A percentile compares a stretch with the other conserved stretches of the same genome.
These are phyloP conservation scores for Penicillium sp. DNA, from an alignment of 2,329 filamentous ascomycete species.

Conservation along the genomic window DNA sequence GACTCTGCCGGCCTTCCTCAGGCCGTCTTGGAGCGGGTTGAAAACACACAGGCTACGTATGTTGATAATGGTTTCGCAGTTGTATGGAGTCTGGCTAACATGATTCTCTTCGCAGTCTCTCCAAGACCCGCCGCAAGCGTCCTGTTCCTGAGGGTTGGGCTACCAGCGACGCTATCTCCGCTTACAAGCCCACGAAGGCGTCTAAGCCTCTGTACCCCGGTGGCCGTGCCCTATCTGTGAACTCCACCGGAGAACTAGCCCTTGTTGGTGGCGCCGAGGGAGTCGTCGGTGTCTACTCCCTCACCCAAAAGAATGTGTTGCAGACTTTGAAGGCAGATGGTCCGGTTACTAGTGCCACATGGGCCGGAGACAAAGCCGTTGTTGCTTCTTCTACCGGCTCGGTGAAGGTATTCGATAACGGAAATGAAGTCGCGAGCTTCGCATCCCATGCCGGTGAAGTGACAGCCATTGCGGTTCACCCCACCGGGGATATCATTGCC, in stretches of 20 bases:
- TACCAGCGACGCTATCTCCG: conserved; percentile 70
- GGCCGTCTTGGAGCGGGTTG: conserved; percentile 71
- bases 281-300: conserved; percentile 75
- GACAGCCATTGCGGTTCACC: conserved; percentile 78
- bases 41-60: conserved; percentile 79
- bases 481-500: conserved; percentile 78
- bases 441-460: conserved; percentile 82
- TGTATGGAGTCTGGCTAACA: conserved; percentile 21
- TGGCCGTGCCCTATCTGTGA: conserved; percentile 60
- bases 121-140: conserved; percentile 87
- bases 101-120: conserved; percentile 63
- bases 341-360: conserved; percentile 67
- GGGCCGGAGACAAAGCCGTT: conserved; percentile 67
- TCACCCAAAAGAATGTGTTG: conserved; percentile 75
- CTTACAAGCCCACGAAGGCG: conserved; percentile 58
- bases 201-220: conserved; percentile 65
- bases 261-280: conserved; percentile 78
- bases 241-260: conserved; percentile 66
- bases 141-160: conserved; percentile 84
- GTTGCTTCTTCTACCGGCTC: conserved; percentile 75
- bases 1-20: conserved; percentile 79
- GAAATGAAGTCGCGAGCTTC: conserved; percentile 70
- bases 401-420: conserved; percentile 79
- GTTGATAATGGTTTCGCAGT: conserved; percentile 39
- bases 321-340: conserved; percentile 67